A percentile compares a stretch with the other conserved stretches of the same genome.
Evolutionary conservation across 768 basidiomycete species (phyloP).

Genomic region (Tricholoma sp.): DNA sequence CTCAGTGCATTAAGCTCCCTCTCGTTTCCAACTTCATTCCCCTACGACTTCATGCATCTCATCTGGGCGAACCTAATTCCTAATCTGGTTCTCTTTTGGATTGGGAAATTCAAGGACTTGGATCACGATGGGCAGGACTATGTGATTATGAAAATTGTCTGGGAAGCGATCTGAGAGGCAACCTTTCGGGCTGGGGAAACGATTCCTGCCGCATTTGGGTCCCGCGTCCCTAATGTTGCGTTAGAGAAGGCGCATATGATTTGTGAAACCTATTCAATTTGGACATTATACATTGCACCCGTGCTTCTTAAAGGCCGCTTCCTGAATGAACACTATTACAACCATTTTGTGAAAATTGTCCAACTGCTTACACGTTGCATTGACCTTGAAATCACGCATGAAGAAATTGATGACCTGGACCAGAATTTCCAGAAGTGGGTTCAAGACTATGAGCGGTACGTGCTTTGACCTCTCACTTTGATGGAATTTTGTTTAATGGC

Average conservation of each 20-base stretch:
- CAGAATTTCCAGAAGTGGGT: no score
- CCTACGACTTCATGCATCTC: conserved; percentile 1
- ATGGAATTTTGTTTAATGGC: no score
- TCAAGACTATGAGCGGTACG: no score
- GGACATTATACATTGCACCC: conserved; percentile 34
- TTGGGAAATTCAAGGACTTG: conserved; percentile 35
- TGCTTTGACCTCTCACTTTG: no score
- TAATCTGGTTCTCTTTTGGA: background rate
- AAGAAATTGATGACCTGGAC: no score
- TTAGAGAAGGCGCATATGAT: conserved; percentile 12
- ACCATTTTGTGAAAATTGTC: conserved; percentile 4
- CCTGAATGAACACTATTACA: conserved; percentile 26
- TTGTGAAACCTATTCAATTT: conserved; percentile 36
- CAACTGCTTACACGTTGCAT: conserved; percentile 13
- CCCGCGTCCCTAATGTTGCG: conserved; percentile 9
- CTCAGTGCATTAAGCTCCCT: conserved; percentile 18
- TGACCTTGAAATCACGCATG: conserved; percentile 16
- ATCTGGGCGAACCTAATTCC: background rate
- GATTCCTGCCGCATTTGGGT: conserved; percentile 35
- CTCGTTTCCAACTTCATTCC: background rate
- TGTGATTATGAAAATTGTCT: conserved; percentile 23
- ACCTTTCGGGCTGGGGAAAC: conserved; percentile 26
- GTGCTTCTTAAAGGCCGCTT: conserved; percentile 31
- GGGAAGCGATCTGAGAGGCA: conserved; percentile 35
- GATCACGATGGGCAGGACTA: conserved; percentile 26